Conservation (phyloP, 352 stramenopile species). For the Pythium brassicae region DNA sequence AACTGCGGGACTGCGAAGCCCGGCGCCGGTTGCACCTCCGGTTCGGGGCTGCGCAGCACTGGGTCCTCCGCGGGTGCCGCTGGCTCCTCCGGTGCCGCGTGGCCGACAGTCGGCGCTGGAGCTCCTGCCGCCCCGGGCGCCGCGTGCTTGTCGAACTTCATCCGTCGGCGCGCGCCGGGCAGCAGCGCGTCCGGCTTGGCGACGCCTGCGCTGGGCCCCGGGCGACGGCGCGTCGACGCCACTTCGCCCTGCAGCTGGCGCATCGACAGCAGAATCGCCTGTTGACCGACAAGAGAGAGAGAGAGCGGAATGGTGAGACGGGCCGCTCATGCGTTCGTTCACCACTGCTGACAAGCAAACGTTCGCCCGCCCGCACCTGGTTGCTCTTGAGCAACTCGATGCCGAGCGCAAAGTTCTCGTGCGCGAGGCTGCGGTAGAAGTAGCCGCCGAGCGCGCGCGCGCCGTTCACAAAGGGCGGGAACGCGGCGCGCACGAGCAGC, state of each 20-base stretch:
- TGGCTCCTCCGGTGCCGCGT: constrained; percentile 11
- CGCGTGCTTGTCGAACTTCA: constrained; percentile 65
- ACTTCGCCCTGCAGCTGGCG: constrained; percentile 76
- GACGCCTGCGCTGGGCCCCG: constrained; percentile 28
- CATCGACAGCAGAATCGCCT: constrained; percentile 78
- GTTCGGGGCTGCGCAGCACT: constrained; percentile 35
- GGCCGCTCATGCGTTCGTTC: too few relatives aligned
- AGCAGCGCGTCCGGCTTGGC: constrained; percentile 52
- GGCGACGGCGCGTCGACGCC: constrained; percentile 41
- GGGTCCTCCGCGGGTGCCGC: constrained; percentile 34
- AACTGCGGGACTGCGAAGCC: constrained; percentile 54
- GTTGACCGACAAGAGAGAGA: too few relatives aligned
- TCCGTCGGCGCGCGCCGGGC: constrained; percentile 46
- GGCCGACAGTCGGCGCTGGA: constrained; percentile 3
- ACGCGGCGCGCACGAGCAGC: constrained; percentile 89
- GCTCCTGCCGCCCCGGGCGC: constrained; percentile 5
- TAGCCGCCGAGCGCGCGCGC: constrained; percentile 93
- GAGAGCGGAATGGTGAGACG: too few relatives aligned
- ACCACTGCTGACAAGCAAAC: too few relatives aligned
- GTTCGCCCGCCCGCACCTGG: constrained; percentile 49
- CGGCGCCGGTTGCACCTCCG: constrained; percentile 43
- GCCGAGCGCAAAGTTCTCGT: constrained; percentile 69
- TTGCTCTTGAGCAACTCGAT: constrained; percentile 82
- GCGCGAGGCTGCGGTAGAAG: constrained; percentile 71
- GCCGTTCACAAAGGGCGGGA: constrained; percentile 96